Evolutionary conservation across 1,284 basidiomycete genomes (phyloP), one percentile per base, ranked within the genome.

Genomic region (Stereum hirsutum): DNA sequence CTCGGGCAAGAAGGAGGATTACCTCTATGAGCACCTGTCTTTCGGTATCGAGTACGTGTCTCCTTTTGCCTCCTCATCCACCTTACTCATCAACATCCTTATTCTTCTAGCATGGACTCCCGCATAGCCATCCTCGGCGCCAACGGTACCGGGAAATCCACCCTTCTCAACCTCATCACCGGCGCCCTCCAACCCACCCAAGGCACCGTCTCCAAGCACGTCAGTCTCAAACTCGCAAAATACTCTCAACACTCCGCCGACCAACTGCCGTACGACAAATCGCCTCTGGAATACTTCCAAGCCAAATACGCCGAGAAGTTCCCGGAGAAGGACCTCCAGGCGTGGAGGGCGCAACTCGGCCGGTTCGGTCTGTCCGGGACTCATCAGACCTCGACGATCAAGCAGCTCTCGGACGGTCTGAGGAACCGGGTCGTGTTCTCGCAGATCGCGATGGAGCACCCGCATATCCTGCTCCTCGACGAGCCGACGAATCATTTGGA

Each of bases 221-320:
- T 86, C 41, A 77, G 74, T 28, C 75, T 99, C 55, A 99, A 99
- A 68, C 81, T 99, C 48, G 92, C 89, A 51, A 94, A 93, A 64
- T 99, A 98, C 75, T 93, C 89, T 30, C 96, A 99, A 70, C 96
- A 99, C 71, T 93, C 89, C 43, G 94, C 96, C 23, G 96, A 99
- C 66, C 96, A 99, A 64, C 78, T 99, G 26, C 96, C 95, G 17
- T 98, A 96, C 67, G 86, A 95, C 56, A 81, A 82, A 65, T 74
- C 80, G 35, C 92, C 95, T 14, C 86, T 99, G 56, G 95, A 99
- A 65, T 92, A 98, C 71, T 87, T 99, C 68, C 90, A 95, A 66
- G 60, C 63, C 20, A 63, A 86, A 39, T 97, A 92, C 67, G 55
- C 66, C 40, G 66, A 81, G 52, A 95, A 93, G 66, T 96, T 81